These are phyloP conservation scores for Fusarium subtropicale DNA, from an alignment of 2,329 filamentous ascomycete genomes.

Conservation along the genomic window DNA sequence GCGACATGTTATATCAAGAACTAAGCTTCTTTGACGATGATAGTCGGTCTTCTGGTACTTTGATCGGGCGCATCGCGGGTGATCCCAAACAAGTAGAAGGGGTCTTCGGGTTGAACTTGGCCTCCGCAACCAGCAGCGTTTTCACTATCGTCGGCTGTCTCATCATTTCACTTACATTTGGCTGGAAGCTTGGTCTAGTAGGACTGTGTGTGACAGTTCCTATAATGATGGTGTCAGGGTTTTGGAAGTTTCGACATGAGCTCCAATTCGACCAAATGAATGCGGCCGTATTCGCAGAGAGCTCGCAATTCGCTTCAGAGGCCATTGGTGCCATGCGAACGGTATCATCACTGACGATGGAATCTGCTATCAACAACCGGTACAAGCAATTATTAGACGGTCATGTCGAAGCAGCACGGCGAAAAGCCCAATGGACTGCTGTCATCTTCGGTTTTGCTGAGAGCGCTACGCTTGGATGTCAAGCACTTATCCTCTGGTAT, in stretches of 20 bases:
- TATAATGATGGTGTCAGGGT: conserved; percentile 50
- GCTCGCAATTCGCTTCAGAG: conserved; percentile 79
- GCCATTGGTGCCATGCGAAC: conserved; percentile 79
- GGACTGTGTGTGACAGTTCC: conserved; percentile 53
- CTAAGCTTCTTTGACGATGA: conserved; percentile 48
- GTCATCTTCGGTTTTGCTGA: conserved; percentile 77
- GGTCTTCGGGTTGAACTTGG: conserved; percentile 48
- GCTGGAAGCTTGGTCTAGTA: conserved; percentile 54
- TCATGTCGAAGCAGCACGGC: conserved; percentile 70
- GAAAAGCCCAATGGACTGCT: conserved; percentile 70
- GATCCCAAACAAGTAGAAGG: conserved; percentile 50
- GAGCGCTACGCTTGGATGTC: conserved; percentile 70
- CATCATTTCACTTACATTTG: conserved; percentile 46
- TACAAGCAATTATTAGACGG: conserved; percentile 68
- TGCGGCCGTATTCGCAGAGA: conserved; percentile 74
- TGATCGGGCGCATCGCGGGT: conserved; percentile 43
- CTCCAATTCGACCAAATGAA: conserved; percentile 72
- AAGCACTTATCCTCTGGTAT: conserved; percentile 75
- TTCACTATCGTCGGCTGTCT: conserved; percentile 48
- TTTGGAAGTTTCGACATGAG: conserved; percentile 58
- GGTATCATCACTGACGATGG: conserved; percentile 76
- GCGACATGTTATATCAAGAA: conserved; percentile 46
- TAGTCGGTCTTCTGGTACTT: conserved; percentile 43
- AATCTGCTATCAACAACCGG: conserved; percentile 70
- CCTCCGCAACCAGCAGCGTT: conserved; percentile 43